Evolutionary conservation across 2,329 filamentous ascomycete species (phyloP).

Genomic region (Neonectria punicea): DNA sequence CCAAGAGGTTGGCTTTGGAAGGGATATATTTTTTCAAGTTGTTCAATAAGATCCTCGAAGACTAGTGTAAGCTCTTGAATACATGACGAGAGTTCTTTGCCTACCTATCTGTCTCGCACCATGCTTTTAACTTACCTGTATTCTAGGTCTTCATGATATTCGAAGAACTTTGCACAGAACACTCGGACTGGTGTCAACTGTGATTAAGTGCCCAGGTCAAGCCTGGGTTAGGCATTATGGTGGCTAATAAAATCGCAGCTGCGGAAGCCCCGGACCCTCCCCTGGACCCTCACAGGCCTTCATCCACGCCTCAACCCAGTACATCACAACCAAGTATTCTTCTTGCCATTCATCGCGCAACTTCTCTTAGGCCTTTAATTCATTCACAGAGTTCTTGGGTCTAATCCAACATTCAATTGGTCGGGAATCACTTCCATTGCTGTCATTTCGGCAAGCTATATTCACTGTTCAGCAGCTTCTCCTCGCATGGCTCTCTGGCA

Average conservation of each 20-base stretch:
- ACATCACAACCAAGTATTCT: neutral
- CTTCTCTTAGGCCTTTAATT: neutral
- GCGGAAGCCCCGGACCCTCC: neutral
- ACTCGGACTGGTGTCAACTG: neutral
- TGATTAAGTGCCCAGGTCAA: neutral
- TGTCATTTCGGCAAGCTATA: neutral
- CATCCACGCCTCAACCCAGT: neutral
- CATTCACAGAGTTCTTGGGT: neutral
- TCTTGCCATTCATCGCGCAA: neutral
- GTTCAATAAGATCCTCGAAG: neutral
- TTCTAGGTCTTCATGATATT: neutral
- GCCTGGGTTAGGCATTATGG: neutral
- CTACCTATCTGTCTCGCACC: neutral
- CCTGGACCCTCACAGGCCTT: neutral
- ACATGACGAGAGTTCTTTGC: neutral
- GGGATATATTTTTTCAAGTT: neutral
- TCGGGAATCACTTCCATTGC: neutral
- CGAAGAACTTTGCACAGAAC: neutral
- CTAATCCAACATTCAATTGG: neutral
- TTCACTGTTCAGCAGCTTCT: too few relatives aligned
- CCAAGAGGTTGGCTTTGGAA: neutral
- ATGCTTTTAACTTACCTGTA: neutral
- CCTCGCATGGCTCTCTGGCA: neutral
- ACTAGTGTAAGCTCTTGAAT: neutral
- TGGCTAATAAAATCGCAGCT: neutral